Conservation (phyloP, 1,139 yeast species). For the Taphrina betulina region DNA sequence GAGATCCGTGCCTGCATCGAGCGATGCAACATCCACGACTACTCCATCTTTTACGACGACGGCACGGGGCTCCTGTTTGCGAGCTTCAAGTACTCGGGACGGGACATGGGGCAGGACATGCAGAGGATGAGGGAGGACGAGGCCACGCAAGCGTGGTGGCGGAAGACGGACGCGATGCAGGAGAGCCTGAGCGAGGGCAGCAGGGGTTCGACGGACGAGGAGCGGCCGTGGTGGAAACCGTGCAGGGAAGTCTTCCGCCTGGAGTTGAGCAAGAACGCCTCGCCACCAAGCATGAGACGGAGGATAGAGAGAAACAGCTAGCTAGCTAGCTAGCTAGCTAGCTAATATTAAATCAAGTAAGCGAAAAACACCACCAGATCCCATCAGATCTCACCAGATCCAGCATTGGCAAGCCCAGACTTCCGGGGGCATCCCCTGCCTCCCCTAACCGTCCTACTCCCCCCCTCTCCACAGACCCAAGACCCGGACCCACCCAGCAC, state of each 20-base stretch:
- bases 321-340: too few relatives aligned
- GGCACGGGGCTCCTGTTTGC: conserved; percentile 1
- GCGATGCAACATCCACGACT: conserved; percentile 4
- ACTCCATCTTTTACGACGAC: conserved; percentile 7
- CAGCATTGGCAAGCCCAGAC: too few relatives aligned
- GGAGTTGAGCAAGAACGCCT: too few relatives aligned
- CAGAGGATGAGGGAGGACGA: conserved; percentile 4
- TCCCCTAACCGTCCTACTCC: too few relatives aligned
- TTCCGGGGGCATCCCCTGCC: too few relatives aligned
- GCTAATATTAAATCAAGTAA: too few relatives aligned
- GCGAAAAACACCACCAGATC: too few relatives aligned
- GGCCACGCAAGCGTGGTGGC: conserved; percentile 9
- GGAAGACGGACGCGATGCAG: conserved; percentile 16
- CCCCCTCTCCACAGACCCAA: too few relatives aligned
- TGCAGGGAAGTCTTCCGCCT: conserved; percentile 8
- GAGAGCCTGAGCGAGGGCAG: conserved; percentile 3
- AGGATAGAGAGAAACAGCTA: too few relatives aligned
- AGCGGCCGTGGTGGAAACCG: conserved; percentile 7
- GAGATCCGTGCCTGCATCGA: neutral
- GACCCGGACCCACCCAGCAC: too few relatives aligned
- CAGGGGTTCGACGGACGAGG: conserved; percentile 5
- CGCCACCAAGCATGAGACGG: too few relatives aligned
- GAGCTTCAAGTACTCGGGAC: conserved; percentile 10
- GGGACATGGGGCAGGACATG: conserved; percentile 1
- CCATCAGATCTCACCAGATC: too few relatives aligned